Conservation (phyloP, 352 stramenopile species). For the Phytophthora cryptogea region DNA sequence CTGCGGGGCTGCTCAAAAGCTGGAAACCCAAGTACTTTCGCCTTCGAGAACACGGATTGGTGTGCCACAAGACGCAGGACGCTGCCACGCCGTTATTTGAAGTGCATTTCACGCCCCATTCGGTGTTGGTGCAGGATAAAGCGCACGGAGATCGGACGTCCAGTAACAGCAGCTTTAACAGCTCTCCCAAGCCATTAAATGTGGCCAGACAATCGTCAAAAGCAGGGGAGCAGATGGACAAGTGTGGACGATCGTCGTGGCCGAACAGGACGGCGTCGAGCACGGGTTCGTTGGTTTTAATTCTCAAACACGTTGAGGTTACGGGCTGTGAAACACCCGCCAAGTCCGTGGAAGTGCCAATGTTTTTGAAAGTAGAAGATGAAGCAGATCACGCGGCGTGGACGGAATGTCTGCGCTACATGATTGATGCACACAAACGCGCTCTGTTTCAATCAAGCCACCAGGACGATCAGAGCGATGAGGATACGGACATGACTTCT, state of each 20-base stretch:
- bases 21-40: conserved; percentile 81
- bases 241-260: conserved; percentile 13
- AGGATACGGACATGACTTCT: conserved; percentile 10
- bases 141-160: not conserved
- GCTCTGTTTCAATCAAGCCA: conserved; percentile 18
- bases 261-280: conserved; percentile 1
- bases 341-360: conserved; percentile 46
- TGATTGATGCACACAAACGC: conserved; percentile 55
- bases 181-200: conserved; percentile 1
- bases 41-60: conserved; percentile 60
- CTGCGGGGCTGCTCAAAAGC: conserved; percentile 63
- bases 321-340: conserved; percentile 38
- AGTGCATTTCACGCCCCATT: conserved; percentile 58
- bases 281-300: conserved; percentile 41
- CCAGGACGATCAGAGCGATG: conserved; percentile 19
- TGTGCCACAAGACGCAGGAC: conserved; percentile 66
- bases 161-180: conserved; percentile 9
- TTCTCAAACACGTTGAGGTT: conserved; percentile 58
- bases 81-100: conserved; percentile 58
- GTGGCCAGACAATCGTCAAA: conserved; percentile 9
- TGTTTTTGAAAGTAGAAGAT: conserved; percentile 58
- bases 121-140: conserved; percentile 40
- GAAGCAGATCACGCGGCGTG: conserved; percentile 48
- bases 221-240: conserved; percentile 7
- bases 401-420: conserved; percentile 52